These are phyloP conservation scores for Pseudonitzschia multistriata DNA, from an alignment of 108 stramenopile species.

Conservation along the genomic window DNA sequence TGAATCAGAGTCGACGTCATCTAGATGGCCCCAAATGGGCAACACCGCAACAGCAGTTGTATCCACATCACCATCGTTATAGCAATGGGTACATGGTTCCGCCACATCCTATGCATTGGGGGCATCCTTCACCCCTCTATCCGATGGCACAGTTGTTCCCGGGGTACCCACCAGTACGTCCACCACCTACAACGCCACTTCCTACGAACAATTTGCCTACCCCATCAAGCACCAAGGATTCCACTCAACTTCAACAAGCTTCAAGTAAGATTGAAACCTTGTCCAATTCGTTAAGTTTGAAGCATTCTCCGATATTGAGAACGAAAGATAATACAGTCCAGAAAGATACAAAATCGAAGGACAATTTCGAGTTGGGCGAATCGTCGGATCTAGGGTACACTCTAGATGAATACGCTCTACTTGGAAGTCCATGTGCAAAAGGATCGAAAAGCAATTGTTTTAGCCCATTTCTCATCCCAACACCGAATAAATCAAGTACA, in stretches of 20 bases:
- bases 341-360: neutral
- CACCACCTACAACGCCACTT: neutral
- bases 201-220: neutral
- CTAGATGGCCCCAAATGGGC: neutral
- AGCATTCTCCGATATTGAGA: constrained; percentile 14
- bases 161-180: neutral
- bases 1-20: constrained; percentile 3
- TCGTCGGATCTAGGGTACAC: neutral
- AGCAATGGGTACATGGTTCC: constrained; percentile 4
- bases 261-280: neutral
- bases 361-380: neutral
- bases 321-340: neutral
- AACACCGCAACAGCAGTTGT: constrained; percentile 5
- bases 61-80: neutral
- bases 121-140: constrained; percentile 19
- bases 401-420: constrained; percentile 1
- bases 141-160: constrained; percentile 8
- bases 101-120: constrained; percentile 25
- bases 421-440: constrained; percentile 20
- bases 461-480: constrained; percentile 28
- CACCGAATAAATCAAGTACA: constrained; percentile 21
- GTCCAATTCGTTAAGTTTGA: constrained; percentile 7
- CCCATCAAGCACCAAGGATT: constrained; percentile 12
- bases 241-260: constrained; percentile 7
- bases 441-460: neutral